Percentiles rank a stretch among this genome's conserved stretches.
These are phyloP conservation scores for Perkinsus marinus DNA, from an alignment of 169 alveolate species.

Conservation along the genomic window DNA sequence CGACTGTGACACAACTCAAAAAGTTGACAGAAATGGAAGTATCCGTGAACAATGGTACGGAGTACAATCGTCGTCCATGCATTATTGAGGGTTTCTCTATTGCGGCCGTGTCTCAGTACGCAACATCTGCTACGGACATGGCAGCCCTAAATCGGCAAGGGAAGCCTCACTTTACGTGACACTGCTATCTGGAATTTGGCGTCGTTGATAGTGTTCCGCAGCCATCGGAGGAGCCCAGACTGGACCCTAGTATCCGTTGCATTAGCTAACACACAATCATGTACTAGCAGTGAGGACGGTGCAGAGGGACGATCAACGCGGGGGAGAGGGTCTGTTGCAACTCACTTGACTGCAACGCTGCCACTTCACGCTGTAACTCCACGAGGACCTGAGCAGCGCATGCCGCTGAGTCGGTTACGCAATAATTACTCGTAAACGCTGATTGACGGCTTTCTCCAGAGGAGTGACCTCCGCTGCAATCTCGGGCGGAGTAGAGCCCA, in stretches of 20 bases:
- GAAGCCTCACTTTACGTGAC: not conserved
- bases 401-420: not conserved
- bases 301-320: too few species aligned
- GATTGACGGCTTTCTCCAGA: not conserved
- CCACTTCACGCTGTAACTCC: not conserved
- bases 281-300: too few species aligned
- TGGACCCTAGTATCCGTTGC: not conserved
- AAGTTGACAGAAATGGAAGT: too few species aligned
- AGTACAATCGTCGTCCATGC: too few species aligned
- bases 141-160: not conserved
- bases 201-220: not conserved
- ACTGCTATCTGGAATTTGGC: not conserved
- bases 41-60: too few species aligned
- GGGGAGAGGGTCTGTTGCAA: too few species aligned
- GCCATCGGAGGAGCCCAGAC: not conserved
- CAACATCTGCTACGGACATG: not conserved
- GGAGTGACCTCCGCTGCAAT: not conserved
- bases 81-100: too few species aligned
- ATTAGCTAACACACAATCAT: not conserved
- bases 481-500: not conserved
- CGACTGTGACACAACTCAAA: too few species aligned
- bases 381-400: not conserved
- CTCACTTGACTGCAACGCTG: not conserved
- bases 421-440: not conserved
- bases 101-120: too few species aligned